Percentiles rank a stretch among this genome's conserved stretches.
phyloP scores from a whole-genome alignment of 2,329 filamentous ascomycete genomes.

The Hymenoscyphus linearis region DNA sequence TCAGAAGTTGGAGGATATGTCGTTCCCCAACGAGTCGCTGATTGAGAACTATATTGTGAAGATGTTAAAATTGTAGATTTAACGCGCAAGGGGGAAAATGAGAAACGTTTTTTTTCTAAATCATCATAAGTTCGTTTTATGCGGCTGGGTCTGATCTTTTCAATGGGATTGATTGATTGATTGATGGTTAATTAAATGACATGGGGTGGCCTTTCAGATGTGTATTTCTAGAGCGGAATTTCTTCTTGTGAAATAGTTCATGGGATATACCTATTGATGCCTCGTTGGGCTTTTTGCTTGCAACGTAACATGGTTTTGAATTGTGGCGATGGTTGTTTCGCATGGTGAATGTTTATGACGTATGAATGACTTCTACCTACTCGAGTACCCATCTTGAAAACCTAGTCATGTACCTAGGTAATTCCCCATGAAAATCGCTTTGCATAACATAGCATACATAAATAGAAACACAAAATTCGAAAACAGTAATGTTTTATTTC shows the following conservation, averaged over 20 bases:
- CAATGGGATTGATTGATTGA: not conserved
- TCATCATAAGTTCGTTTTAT: too few species aligned
- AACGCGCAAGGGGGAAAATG: not conserved
- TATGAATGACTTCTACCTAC: too few species aligned
- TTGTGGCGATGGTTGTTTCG: too few species aligned
- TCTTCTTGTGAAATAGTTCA: constrained; percentile 19
- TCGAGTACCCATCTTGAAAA: too few species aligned
- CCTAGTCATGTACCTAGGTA: too few species aligned
- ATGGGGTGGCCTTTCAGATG: constrained; percentile 8
- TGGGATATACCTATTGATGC: constrained; percentile 16
- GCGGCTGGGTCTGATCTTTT: too few species aligned
- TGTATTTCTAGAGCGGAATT: constrained; percentile 19
- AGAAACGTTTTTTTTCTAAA: not conserved
- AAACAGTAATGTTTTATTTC: too few species aligned
- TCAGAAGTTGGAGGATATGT: constrained; percentile 86
- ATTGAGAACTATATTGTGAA: constrained; percentile 88
- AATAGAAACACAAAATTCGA: too few species aligned
- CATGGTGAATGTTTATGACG: too few species aligned
- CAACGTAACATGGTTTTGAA: not conserved
- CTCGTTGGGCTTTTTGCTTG: not conserved
- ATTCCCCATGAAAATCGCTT: too few species aligned
- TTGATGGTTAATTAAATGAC: not conserved
- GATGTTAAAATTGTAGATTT: constrained; percentile 68
- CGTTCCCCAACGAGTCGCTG: constrained; percentile 83
- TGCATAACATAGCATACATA: too few species aligned